Evolutionary conservation across 2,329 filamentous ascomycete genomes (phyloP), one percentile per base, ranked within the genome.

Genomic region (Parastagonospora avenae): DNA sequence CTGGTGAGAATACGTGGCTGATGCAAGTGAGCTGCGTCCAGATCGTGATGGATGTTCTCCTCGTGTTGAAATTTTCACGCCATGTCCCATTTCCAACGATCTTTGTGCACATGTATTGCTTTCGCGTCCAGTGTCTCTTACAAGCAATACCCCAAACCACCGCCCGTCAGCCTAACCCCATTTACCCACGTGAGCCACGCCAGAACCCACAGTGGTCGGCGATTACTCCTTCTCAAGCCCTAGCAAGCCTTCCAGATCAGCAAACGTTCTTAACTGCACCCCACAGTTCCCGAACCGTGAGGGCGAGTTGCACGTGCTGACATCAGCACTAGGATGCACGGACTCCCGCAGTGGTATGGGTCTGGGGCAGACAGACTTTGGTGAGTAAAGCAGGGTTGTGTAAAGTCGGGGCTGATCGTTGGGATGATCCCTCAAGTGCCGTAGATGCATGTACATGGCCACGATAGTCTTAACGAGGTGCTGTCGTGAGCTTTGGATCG

Each of bases 321-420:
- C 40, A 42, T 49, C 46, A 49, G 46, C 46, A 28, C 46, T 49
- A 49, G 33, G n/a, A 15, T 43, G 46, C 46, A 43, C 46, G 27
- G 46, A 28, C 46, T 49, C 46, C 46, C 40, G 46, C 39, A 11
- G 10, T 16, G 27, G 12, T 30, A 10, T 16, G 36, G 36, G 24
- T 19, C 12, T 8, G 36, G 16, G 19, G 36, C 19, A 11, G 14
- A 11, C 8, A 38, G 36, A 15, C 12, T 38, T 15, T 10, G 19
- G 12, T 11, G 16, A 38, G 10, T n/a, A 42, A 30, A 28, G 28
- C 14, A 24, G 19, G 19, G 19, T 24, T 24, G 19, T 24, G 19
- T 24, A 24, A 24, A 24, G 19, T 24, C 19, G 5, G 5, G 19
- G 19, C 19, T 24, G 19, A 24, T 24, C 19, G 19, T 24, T 24